phyloP scores from a whole-genome alignment of 257 asterid species.

The Forsythia suspensa region DNA sequence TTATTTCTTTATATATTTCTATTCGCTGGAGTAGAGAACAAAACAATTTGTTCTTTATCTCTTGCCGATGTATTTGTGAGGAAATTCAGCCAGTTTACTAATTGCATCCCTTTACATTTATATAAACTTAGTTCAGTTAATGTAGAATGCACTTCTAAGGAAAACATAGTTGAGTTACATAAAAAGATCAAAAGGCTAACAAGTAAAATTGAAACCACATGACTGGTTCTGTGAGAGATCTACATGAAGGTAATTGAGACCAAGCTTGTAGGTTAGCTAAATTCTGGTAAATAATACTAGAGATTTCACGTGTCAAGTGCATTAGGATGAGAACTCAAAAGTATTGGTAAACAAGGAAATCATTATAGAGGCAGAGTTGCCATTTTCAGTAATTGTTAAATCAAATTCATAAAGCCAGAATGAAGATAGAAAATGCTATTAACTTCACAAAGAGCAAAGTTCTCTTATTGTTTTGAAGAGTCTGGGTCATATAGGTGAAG shows the following conservation, averaged over 20 bases:
- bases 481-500: too few relatives aligned
- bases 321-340: not conserved
- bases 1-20: not conserved
- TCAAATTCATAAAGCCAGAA: too few relatives aligned
- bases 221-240: not conserved
- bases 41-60: not conserved
- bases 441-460: too few relatives aligned
- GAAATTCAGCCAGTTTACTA: not conserved
- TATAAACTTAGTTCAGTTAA: not conserved
- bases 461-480: too few relatives aligned
- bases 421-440: too few relatives aligned
- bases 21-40: not conserved
- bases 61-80: not conserved
- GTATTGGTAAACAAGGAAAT: too few relatives aligned
- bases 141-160: not conserved
- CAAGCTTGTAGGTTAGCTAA: not conserved
- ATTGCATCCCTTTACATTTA: not conserved
- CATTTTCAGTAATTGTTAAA: too few relatives aligned
- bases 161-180: not conserved
- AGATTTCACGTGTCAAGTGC: not conserved
- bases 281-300: not conserved
- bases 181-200: not conserved
- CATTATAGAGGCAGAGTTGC: too few relatives aligned
- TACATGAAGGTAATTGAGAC: not conserved
- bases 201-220: not conserved